Conservation (phyloP, 352 stramenopile genomes). For the Phytopythium vexans region DNA sequence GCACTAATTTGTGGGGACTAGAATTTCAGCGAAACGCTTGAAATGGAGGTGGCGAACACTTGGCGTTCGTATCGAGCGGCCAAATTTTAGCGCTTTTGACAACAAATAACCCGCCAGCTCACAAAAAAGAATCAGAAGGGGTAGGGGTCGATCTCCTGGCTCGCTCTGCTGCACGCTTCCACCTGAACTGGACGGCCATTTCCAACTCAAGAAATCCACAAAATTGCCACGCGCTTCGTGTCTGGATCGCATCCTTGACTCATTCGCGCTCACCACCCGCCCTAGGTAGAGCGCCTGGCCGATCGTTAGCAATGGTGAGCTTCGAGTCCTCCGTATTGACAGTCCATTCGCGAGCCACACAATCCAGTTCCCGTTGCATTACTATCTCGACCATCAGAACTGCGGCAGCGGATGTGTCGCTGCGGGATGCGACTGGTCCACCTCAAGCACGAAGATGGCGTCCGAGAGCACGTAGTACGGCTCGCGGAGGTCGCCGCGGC, state of each 20-base stretch:
- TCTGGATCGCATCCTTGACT: slow-evolving; percentile 11
- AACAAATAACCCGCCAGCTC: neutral
- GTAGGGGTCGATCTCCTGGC: neutral
- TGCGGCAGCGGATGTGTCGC: neutral
- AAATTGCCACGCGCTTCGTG: slow-evolving; percentile 7
- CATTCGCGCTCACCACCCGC: too few relatives aligned
- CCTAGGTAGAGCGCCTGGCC: too few relatives aligned
- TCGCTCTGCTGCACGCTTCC: neutral
- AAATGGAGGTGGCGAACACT: too few relatives aligned
- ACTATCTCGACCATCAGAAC: neutral
- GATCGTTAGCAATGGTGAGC: too few relatives aligned
- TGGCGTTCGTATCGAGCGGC: neutral
- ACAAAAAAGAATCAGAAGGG: slow-evolving; percentile 5
- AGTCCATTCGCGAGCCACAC: too few relatives aligned
- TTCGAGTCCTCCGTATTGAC: too few relatives aligned
- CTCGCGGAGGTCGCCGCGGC: slow-evolving; percentile 68
- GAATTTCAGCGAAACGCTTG: too few relatives aligned
- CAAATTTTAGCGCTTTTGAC: neutral
- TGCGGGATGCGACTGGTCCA: slow-evolving; percentile 21
- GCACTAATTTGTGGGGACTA: too few relatives aligned
- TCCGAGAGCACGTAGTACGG: slow-evolving; percentile 86
- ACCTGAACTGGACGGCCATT: too few relatives aligned
- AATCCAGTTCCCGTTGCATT: too few relatives aligned
- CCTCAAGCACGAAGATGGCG: slow-evolving; percentile 77
- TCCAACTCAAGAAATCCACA: neutral